phyloP scores from a whole-genome alignment of 2,329 filamentous ascomycete species.

The Paraphaeosphaeria minitans region DNA sequence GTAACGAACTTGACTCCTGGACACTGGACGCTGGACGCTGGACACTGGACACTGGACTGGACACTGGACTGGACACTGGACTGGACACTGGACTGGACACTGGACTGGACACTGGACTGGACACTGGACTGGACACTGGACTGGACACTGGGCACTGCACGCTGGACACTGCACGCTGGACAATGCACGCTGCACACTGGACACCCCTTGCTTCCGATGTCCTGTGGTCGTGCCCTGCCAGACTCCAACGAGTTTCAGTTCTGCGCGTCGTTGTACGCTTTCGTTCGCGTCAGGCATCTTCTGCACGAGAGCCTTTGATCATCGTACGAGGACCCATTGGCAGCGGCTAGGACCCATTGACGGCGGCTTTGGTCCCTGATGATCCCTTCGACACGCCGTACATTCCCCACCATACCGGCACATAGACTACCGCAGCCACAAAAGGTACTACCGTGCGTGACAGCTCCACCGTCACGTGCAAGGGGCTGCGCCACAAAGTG shows the following conservation, averaged over 20 bases:
- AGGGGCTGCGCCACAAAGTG: slow-evolving; percentile 4
- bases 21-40: too few relatives aligned
- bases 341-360: neutral
- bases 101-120: too few relatives aligned
- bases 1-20: neutral
- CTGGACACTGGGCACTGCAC: too few relatives aligned
- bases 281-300: slow-evolving; percentile 27
- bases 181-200: too few relatives aligned
- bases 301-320: slow-evolving; percentile 35
- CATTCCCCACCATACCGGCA: slow-evolving; percentile 7
- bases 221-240: neutral
- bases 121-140: too few relatives aligned
- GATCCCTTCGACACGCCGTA: slow-evolving; percentile 11
- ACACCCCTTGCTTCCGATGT: neutral
- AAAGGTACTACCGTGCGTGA: too few relatives aligned
- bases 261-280: slow-evolving; percentile 23
- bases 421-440: neutral
- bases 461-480: slow-evolving; percentile 6
- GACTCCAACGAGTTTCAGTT: slow-evolving; percentile 32
- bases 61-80: too few relatives aligned
- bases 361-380: neutral
- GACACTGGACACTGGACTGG: too few relatives aligned
- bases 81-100: too few relatives aligned
- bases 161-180: too few relatives aligned
- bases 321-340: slow-evolving; percentile 17